Conservation (phyloP, 1,139 yeast genomes). For the Yamadazyma oceani region DNA sequence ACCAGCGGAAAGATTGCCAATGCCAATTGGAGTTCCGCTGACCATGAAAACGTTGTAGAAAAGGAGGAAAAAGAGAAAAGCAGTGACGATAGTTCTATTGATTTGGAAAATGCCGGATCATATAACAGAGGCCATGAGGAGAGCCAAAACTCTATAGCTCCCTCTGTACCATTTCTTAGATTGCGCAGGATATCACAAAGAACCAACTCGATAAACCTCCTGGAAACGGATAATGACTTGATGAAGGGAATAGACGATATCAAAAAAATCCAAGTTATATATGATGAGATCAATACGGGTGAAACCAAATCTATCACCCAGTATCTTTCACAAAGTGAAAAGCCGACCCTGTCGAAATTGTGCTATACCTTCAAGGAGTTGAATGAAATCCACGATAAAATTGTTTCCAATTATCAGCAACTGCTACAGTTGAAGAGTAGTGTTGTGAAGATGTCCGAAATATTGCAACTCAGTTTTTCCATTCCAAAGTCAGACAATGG, state of each 20-base stretch:
- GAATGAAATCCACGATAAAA: conserved; percentile 10
- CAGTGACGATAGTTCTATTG: conserved; percentile 5
- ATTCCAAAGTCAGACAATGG: conserved; percentile 8
- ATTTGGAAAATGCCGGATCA: conserved; percentile 12
- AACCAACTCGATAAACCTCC: conserved; percentile 6
- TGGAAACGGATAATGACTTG: conserved; percentile 2
- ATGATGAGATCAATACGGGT: conserved; percentile 15
- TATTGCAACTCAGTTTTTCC: conserved; percentile 5
- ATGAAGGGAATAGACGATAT: conserved; percentile 14
- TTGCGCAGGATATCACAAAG: conserved; percentile 5
- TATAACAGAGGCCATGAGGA: conserved; percentile 2
- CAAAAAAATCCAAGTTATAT: conserved; percentile 11
- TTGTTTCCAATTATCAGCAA: background rate
- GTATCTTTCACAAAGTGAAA: conserved; percentile 4
- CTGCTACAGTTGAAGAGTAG: background rate
- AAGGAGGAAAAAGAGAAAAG: background rate
- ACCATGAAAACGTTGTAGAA: conserved; percentile 7
- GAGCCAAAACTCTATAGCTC: conserved; percentile 1
- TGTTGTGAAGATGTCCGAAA: conserved; percentile 8
- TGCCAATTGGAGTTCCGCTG: conserved; percentile 6
- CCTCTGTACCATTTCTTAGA: conserved; percentile 3
- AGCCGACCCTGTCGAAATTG: conserved; percentile 3
- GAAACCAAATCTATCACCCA: conserved; percentile 6
- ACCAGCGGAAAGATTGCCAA: conserved; percentile 1
- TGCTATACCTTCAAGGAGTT: conserved; percentile 15